Evolutionary conservation across 148 eudicot species (phyloP).

Genomic region (Agrostemma githago): DNA sequence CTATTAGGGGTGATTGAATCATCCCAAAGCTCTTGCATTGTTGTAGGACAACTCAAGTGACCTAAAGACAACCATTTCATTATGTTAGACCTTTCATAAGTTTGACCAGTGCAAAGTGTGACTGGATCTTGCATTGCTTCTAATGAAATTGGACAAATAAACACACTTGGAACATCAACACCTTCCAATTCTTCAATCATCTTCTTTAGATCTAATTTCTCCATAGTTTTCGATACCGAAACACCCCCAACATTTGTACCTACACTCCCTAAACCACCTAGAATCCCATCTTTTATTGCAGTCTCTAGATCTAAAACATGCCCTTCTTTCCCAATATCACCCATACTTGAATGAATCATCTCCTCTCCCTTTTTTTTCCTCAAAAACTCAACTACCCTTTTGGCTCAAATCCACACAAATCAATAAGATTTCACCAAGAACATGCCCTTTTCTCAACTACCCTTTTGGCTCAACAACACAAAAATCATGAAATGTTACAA

Average conservation of each 20-base stretch:
- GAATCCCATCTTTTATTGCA: slow-evolving; percentile 72
- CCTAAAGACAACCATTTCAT: slow-evolving; percentile 76
- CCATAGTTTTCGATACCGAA: background rate
- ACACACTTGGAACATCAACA: slow-evolving; percentile 61
- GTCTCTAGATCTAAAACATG: slow-evolving; percentile 68
- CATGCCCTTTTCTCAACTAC: too few species aligned
- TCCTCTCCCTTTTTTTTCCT: slow-evolving; percentile 33
- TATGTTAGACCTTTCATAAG: slow-evolving; percentile 74
- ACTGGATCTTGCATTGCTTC: slow-evolving; percentile 96
- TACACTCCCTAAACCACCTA: slow-evolving; percentile 36
- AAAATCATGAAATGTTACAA: too few species aligned
- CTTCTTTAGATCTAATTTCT: slow-evolving; percentile 63
- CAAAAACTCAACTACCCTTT: background rate
- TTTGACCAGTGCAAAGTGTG: slow-evolving; percentile 88
- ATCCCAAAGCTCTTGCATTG: slow-evolving; percentile 80
- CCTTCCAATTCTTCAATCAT: slow-evolving; percentile 64
- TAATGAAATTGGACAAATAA: slow-evolving; percentile 82
- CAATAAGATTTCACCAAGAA: too few species aligned
- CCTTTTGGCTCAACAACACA: background rate
- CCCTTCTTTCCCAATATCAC: slow-evolving; percentile 53
- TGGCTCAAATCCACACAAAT: background rate
- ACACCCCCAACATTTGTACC: slow-evolving; percentile 13
- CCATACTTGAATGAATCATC: slow-evolving; percentile 43
- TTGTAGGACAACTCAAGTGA: slow-evolving; percentile 80
- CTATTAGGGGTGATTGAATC: slow-evolving; percentile 73